These are phyloP conservation scores for Rhynchospora breviuscula DNA, from an alignment of 176 grass and related monocot species.

Conservation along the genomic window DNA sequence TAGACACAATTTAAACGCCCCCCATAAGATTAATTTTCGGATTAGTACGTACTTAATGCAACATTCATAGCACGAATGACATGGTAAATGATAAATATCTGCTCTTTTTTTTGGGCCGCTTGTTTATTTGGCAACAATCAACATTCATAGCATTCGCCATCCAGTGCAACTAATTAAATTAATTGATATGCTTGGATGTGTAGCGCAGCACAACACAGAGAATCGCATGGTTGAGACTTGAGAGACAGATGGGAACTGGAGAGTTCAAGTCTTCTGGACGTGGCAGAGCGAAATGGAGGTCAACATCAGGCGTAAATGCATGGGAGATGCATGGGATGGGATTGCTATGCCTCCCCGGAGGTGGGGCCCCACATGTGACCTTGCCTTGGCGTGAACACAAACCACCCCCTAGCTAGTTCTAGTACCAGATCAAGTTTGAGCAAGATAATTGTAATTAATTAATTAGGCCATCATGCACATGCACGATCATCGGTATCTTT, in stretches of 20 bases:
- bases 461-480: not conserved
- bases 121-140: no score
- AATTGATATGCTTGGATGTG: no score
- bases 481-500: not conserved
- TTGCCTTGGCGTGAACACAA: slow-evolving; percentile 2
- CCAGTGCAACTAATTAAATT: no score
- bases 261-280: slow-evolving; percentile 3
- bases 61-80: no score
- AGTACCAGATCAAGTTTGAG: not conserved
- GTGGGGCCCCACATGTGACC: not conserved
- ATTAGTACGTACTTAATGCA: no score
- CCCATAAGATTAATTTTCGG: no score
- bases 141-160: no score
- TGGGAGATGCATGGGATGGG: not conserved
- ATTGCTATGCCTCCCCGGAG: not conserved
- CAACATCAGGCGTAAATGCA: slow-evolving; percentile 19
- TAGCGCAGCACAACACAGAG: not conserved
- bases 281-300: slow-evolving; percentile 21
- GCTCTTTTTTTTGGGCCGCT: no score
- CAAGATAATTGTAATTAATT: not conserved
- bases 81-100: no score
- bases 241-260: not conserved
- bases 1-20: no score
- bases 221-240: not conserved
- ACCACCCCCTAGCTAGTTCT: not conserved